Base-by-base conservation (phyloP, 2,329 filamentous ascomycete genomes). In the Fusarium anguioides region DNA sequence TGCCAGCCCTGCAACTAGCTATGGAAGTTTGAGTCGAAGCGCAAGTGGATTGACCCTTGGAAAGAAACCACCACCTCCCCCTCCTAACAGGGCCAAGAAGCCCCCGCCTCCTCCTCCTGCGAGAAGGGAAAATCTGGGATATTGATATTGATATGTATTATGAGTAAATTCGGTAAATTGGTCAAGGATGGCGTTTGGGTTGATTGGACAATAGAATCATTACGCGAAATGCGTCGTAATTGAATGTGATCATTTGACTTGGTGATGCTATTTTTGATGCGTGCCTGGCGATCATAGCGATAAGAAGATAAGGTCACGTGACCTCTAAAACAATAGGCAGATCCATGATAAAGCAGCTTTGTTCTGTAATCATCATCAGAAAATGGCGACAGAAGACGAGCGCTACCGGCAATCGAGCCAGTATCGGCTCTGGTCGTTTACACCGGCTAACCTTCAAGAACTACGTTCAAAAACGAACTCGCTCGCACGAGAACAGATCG, bases 381-480 rank as follows among this genome's bases (percentile, higher is more conserved):
- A 42, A 63, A 92, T 96, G 87, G 84, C 85, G 9, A 91, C 89
- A 64, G 96, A 99, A 85, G 96, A 99, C 80, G 92, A 93, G 70
- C 85, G 94, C 54, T 99, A 98, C 80, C 89, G 93, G 29, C 87
- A 91, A 49, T 97, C 95, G 0, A 95, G 93, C 44, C 96, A 99
- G 79, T 98, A 89, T 76, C 88, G 92, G 40, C 85, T 96, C 59
- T 99, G 96, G 96, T 97, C 94, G 12, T 98, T 95, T 80, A 93
- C 93, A 0, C 87, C 89, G 4, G 80, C 88, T 5, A 87, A 90
- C 36, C 87, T 99, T 6, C 83, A 86, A 46, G 84, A 89, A 4
- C 85, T 95, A 23, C 92, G 96, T 58, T 81, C 84, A 39, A 90
- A 90, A 68, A 97, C 94, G 29, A 97, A 97, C 80, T 81, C 85